Evolutionary conservation across 2,329 filamentous ascomycete species (phyloP).

Genomic region (Teratosphaeria destructans): DNA sequence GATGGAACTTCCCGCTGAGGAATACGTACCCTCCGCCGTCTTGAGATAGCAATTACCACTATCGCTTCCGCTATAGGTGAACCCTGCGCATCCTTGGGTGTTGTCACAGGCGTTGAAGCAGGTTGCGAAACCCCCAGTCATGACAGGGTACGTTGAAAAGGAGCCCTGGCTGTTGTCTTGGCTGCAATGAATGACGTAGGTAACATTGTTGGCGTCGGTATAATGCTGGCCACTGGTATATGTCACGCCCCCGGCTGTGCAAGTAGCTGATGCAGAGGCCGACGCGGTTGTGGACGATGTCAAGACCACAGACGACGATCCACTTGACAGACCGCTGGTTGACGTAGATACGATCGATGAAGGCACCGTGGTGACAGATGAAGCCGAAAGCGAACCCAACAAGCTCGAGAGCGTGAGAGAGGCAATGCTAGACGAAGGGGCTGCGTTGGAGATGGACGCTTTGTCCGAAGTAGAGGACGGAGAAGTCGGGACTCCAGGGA

Average conservation of each 20-base stretch:
- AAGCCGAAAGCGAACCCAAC: not conserved
- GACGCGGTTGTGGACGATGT: not conserved
- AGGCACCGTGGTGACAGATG: not conserved
- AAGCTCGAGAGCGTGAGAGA: not conserved
- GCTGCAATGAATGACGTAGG: slow-evolving; percentile 4
- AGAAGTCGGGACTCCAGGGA: too few species aligned
- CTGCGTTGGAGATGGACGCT: too few species aligned
- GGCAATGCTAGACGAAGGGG: too few species aligned
- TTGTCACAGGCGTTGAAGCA: slow-evolving; percentile 6
- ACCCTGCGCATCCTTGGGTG: slow-evolving; percentile 3
- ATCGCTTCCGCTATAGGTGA: slow-evolving; percentile 4
- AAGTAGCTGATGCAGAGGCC: not conserved
- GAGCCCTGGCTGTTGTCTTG: slow-evolving; percentile 1
- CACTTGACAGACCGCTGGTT: not conserved
- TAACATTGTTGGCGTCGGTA: not conserved
- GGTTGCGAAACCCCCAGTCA: slow-evolving; percentile 2
- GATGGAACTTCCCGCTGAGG: not conserved
- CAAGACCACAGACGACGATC: not conserved
- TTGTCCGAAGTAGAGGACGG: too few species aligned
- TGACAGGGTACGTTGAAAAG: not conserved
- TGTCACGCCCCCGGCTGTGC: not conserved
- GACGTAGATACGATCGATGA: not conserved
- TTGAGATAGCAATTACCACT: slow-evolving; percentile 9
- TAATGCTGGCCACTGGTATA: not conserved
- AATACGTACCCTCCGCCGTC: not conserved